Conservation (phyloP, 441 rosid genomes). For the Gossypium lobatum region DNA sequence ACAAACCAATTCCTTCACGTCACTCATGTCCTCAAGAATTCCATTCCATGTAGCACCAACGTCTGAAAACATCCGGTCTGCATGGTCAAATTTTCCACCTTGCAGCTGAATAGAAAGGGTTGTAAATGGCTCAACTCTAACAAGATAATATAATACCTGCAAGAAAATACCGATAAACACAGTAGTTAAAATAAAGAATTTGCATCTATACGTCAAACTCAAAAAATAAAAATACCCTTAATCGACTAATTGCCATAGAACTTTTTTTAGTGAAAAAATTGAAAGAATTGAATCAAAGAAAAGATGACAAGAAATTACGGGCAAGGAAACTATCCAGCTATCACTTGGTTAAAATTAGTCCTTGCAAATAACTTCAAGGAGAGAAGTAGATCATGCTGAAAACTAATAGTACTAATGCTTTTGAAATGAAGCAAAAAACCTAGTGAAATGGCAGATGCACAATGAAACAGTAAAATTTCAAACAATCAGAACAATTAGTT, state of each 20-base stretch:
- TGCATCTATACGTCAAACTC: slow-evolving; percentile 12
- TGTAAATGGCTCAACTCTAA: slow-evolving; percentile 95
- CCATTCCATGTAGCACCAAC: slow-evolving; percentile 96
- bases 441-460: neutral
- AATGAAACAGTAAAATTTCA: neutral
- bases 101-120: slow-evolving; percentile 95
- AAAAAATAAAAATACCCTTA: slow-evolving; percentile 3
- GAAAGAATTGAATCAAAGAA: neutral
- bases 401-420: slow-evolving; percentile 1
- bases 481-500: neutral
- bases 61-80: slow-evolving; percentile 96
- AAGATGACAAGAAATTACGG: neutral
- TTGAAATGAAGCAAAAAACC: slow-evolving; percentile 4
- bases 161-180: slow-evolving; percentile 22
- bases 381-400: neutral
- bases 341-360: neutral
- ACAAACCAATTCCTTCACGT: slow-evolving; percentile 97
- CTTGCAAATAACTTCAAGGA: slow-evolving; percentile 3
- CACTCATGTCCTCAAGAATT: slow-evolving; percentile 98
- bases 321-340: neutral
- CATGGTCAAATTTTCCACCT: slow-evolving; percentile 99
- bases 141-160: slow-evolving; percentile 95
- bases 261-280: neutral
- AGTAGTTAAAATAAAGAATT: slow-evolving; percentile 15
- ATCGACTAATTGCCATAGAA: slow-evolving; percentile 2